Conservation (phyloP, 2,329 filamentous ascomycete genomes). For the Fusarium cyanostomum region DNA sequence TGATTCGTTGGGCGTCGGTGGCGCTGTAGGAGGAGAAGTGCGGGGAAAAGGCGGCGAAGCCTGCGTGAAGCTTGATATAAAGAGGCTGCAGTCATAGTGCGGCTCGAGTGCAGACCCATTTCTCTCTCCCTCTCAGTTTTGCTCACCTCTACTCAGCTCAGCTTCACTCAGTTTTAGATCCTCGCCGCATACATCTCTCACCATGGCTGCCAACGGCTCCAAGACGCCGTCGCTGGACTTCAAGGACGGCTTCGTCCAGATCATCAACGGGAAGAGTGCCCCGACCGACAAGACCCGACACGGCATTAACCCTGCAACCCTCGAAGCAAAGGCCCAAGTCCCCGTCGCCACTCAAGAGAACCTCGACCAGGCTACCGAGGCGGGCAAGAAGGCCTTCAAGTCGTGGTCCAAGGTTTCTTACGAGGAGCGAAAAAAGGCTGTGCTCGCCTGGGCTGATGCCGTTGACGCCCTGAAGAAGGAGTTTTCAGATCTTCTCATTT, state of each 20-base stretch:
- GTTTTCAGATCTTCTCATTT: conserved; percentile 37
- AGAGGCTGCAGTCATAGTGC: background rate
- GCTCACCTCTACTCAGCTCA: background rate
- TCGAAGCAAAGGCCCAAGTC: conserved; percentile 44
- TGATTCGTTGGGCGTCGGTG: conserved; percentile 17
- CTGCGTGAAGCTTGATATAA: background rate
- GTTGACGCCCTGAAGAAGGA: conserved; percentile 31
- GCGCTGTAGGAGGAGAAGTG: conserved; percentile 5
- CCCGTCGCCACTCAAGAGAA: conserved; percentile 39
- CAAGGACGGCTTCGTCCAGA: conserved; percentile 34
- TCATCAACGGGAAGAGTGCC: conserved; percentile 36
- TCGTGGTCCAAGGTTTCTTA: conserved; percentile 41
- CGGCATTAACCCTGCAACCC: conserved; percentile 45
- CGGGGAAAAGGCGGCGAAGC: background rate
- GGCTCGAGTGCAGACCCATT: background rate
- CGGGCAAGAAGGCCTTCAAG: conserved; percentile 39
- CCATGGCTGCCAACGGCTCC: conserved; percentile 23
- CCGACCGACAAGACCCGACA: conserved; percentile 29
- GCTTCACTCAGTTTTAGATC: background rate
- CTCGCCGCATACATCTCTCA: background rate
- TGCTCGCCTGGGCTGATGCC: conserved; percentile 41
- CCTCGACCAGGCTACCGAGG: conserved; percentile 39
- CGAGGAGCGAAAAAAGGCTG: conserved; percentile 33
- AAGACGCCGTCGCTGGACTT: conserved; percentile 15
- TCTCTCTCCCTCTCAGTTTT: background rate